Percentiles rank a stretch among this genome's conserved stretches.
Evolutionary conservation across 75 land plant species (phyloP).

Genomic region (Cryptomeria japonica): DNA sequence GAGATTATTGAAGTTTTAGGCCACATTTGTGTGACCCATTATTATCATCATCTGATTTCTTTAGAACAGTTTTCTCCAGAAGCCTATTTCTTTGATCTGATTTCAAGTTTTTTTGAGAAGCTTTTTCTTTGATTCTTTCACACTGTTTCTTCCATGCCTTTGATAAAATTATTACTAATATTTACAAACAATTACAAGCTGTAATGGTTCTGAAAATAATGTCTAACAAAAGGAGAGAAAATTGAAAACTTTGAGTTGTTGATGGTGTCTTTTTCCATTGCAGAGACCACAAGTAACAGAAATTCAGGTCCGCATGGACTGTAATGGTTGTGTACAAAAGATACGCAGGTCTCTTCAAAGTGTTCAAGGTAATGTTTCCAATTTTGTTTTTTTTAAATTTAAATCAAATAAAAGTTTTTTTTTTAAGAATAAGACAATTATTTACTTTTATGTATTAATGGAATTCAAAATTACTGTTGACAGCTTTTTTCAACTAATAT

Average conservation of each 20-base stretch:
- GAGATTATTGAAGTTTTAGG: not conserved
- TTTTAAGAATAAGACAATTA: too few species aligned
- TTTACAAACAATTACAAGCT: too few species aligned
- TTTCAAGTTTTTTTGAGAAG: not conserved
- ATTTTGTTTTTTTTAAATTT: not conserved
- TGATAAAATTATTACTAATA: too few species aligned
- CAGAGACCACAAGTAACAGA: conserved; percentile 63
- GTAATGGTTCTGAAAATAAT: too few species aligned
- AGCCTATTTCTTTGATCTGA: not conserved
- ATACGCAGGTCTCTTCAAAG: conserved; percentile 57
- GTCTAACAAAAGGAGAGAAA: not conserved
- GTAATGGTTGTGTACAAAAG: conserved; percentile 76
- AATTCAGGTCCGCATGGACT: conserved; percentile 72
- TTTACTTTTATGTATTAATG: too few species aligned
- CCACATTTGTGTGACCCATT: too few species aligned
- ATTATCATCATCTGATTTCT: not conserved
- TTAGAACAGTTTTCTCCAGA: not conserved
- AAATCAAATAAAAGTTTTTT: not conserved
- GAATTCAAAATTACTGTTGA: too few species aligned
- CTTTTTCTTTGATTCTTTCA: not conserved
- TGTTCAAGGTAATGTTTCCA: conserved; percentile 36
- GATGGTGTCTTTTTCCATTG: not conserved
- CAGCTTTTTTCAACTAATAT: too few species aligned
- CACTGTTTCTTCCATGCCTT: not conserved
- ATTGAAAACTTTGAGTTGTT: not conserved